Evolutionary conservation across 495 filamentous ascomycete species (phyloP).

Genomic region (Xylaria scruposa): DNA sequence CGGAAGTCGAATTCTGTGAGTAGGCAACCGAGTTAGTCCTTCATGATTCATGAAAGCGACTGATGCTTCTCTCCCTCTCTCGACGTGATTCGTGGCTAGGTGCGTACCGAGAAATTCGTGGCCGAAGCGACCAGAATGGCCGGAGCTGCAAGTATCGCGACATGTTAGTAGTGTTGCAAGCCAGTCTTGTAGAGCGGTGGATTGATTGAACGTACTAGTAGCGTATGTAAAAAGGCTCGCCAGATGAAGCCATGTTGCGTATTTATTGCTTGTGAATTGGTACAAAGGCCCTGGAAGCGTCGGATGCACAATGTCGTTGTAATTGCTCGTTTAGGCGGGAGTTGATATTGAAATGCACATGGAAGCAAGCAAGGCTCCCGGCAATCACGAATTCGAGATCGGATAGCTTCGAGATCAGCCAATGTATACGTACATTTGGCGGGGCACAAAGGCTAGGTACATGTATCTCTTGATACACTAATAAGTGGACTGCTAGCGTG

Average conservation of each 20-base stretch:
- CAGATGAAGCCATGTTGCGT: conserved; percentile 35
- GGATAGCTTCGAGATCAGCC: conserved; percentile 1
- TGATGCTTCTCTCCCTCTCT: not conserved
- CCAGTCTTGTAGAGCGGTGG: not conserved
- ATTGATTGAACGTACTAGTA: conserved; percentile 79
- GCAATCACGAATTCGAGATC: conserved; percentile 28
- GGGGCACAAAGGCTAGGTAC: conserved; percentile 21
- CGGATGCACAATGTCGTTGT: not conserved
- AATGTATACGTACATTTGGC: conserved; percentile 22
- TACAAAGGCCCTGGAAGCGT: not conserved
- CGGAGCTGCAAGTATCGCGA: conserved; percentile 69
- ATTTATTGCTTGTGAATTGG: not conserved
- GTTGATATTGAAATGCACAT: not conserved
- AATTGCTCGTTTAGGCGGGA: not conserved
- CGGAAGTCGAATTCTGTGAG: conserved; percentile 92
- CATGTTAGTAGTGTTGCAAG: conserved; percentile 33
- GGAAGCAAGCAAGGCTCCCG: conserved; percentile 7
- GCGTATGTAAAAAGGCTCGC: conserved; percentile 90
- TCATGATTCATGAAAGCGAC: not conserved
- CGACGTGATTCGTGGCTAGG: not conserved
- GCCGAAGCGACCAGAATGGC: conserved; percentile 96
- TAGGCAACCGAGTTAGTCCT: conserved; percentile 35
- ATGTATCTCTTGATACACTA: no score
- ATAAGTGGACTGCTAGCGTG: no score
- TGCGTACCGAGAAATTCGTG: conserved; percentile 94